Base-by-base conservation (phyloP, 2,329 filamentous ascomycete species). In the Ustilaginoidea virens region DNA sequence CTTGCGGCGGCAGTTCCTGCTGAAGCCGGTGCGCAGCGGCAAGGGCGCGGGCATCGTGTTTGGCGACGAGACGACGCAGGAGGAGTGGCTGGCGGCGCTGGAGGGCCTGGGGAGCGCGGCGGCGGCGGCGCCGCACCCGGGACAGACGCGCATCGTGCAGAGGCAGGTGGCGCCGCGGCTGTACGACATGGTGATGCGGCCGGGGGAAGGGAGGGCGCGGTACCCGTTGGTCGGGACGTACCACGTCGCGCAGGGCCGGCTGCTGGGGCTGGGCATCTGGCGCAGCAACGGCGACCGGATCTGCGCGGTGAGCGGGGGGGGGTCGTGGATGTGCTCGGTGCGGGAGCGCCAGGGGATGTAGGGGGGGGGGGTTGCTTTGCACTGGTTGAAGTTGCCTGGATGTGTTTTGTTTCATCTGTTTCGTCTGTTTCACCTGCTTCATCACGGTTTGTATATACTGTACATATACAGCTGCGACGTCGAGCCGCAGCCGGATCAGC, bases 41-140 rank as follows among this genome's bases (percentile, higher is more conserved):
- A 56, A 55, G 24, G 55, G 56, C 0, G 45, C 43, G 1, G 56
- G 55, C 2, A 58, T 59, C 21, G 22, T 54, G 0, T 58, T 60
- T 28, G 51, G 54, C 7, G 48, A 55, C 4, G 51, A 57, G 11
- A 8, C 56, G 4, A 33, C 27, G 12, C 28, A 32, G 0, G 34
- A 39, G 0, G 43, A 47, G 17, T 58, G 53, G 55, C 11, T 33
- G 1, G 17, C 38, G 3, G 31, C 31, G 4, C 19, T 55, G 20
- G 23, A 37, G 7, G 19, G 26, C n/a, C 22, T 23, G 22, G 22
- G 11, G 10, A 10, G 11, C 10, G 22, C 22, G 14, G 14, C 11
- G 22, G 22, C 17, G 14, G 14, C 14, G 17, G 10, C 24, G 8
- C n/a, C n/a, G n/a, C n/a, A n/a, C n/a, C n/a, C n/a, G n/a, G 24